A percentile compares a stretch with the other conserved stretches of the same genome.
Evolutionary conservation across 305 asterid genomes (phyloP).

Genomic region (Galium porrigens): DNA sequence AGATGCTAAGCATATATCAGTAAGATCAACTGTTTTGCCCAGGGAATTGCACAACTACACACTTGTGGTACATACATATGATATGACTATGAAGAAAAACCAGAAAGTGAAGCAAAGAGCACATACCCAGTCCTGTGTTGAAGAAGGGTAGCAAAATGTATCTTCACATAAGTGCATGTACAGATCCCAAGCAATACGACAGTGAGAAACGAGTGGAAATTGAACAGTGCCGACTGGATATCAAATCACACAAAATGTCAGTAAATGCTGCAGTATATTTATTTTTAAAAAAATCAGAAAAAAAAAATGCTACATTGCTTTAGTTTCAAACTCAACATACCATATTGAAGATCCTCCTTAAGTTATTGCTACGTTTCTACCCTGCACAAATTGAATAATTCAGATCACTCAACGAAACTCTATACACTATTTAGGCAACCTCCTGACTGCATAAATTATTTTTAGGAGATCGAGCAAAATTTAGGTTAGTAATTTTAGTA

Average conservation of each 20-base stretch:
- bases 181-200: conserved; percentile 75
- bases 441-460: background rate
- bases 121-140: conserved; percentile 77
- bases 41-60: background rate
- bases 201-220: conserved; percentile 77
- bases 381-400: conserved; percentile 1
- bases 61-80: background rate
- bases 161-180: conserved; percentile 73
- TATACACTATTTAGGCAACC: background rate
- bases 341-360: conserved; percentile 24
- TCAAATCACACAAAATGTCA: conserved; percentile 18
- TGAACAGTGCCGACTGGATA: conserved; percentile 83
- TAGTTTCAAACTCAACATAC: conserved; percentile 20
- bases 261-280: background rate
- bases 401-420: background rate
- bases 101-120: conserved; percentile 5
- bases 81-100: background rate
- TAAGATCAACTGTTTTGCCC: background rate
- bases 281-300: background rate
- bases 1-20: background rate
- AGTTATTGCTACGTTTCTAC: conserved; percentile 11
- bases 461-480: background rate
- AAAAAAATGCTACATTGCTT: background rate
- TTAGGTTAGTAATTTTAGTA: background rate
- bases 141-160: conserved; percentile 78